phyloP scores from a whole-genome alignment of 73 alveolate genomes.

The Paramecium sonneborni region DNA sequence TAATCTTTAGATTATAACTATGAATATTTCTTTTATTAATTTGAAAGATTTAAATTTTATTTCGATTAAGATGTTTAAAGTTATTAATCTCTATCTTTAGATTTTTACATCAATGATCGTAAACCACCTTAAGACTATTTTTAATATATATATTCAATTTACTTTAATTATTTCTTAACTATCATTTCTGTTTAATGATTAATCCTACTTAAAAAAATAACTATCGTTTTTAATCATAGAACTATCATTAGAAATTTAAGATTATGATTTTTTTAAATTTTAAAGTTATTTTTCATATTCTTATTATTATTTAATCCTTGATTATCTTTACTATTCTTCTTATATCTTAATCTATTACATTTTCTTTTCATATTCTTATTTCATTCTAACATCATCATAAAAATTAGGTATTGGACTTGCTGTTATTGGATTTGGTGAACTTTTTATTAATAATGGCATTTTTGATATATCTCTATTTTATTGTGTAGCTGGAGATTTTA shows the following conservation, averaged over 20 bases:
- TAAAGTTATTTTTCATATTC: neutral
- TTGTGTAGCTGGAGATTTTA: neutral
- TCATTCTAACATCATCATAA: neutral
- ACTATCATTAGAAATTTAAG: constrained; percentile 4
- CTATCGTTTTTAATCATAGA: neutral
- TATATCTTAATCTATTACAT: neutral
- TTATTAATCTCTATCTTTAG: constrained; percentile 28
- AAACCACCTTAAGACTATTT: neutral
- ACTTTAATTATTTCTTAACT: neutral
- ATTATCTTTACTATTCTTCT: neutral
- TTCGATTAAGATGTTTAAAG: neutral
- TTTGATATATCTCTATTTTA: neutral
- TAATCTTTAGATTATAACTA: neutral
- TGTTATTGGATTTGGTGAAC: neutral
- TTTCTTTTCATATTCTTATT: constrained; percentile 20
- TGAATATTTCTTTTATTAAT: neutral
- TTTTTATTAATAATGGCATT: neutral
- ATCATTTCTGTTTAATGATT: neutral
- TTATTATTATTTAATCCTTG: neutral
- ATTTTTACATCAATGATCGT: neutral
- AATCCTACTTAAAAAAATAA: neutral
- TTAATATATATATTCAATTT: neutral
- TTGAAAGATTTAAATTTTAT: neutral
- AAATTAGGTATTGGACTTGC: constrained; percentile 2
- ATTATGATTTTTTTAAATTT: neutral